These are phyloP conservation scores for Gyromitra esculenta DNA, from an alignment of 2,329 filamentous ascomycete genomes.

Conservation along the genomic window DNA sequence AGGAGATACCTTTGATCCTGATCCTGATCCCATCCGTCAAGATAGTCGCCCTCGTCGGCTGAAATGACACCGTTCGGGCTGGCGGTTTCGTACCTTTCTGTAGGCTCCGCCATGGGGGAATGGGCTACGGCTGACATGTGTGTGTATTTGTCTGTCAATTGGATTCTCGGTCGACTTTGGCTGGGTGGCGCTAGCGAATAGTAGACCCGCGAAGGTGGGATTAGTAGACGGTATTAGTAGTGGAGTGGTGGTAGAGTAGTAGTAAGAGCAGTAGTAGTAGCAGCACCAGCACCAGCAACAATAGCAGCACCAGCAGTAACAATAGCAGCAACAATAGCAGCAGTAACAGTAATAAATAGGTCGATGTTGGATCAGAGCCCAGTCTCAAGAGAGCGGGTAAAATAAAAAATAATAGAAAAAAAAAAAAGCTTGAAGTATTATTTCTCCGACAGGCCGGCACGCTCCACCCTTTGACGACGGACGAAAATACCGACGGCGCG, in stretches of 20 bases:
- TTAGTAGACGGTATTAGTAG: constrained; percentile 11
- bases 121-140: constrained; percentile 35
- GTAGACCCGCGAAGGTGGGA: neutral
- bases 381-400: neutral
- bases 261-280: neutral
- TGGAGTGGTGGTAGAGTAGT: neutral
- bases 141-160: neutral
- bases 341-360: neutral
- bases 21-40: constrained; percentile 23
- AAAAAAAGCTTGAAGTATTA: constrained; percentile 13
- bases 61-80: constrained; percentile 31
- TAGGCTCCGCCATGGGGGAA: constrained; percentile 21
- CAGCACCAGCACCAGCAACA: neutral
- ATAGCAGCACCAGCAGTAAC: too few species aligned
- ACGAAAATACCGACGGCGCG: constrained; percentile 46
- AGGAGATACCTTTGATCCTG: constrained; percentile 33
- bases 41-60: constrained; percentile 26
- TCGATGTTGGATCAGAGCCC: neutral
- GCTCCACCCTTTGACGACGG: constrained; percentile 15
- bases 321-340: neutral
- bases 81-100: constrained; percentile 16
- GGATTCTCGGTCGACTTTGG: neutral
- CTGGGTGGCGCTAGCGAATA: neutral
- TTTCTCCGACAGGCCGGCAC: constrained; percentile 45
- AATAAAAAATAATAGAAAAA: neutral